Percentiles rank a stretch among this genome's conserved stretches.
These are phyloP conservation scores for Mycogone perniciosa DNA, from an alignment of 2,329 filamentous ascomycete species.

Conservation along the genomic window DNA sequence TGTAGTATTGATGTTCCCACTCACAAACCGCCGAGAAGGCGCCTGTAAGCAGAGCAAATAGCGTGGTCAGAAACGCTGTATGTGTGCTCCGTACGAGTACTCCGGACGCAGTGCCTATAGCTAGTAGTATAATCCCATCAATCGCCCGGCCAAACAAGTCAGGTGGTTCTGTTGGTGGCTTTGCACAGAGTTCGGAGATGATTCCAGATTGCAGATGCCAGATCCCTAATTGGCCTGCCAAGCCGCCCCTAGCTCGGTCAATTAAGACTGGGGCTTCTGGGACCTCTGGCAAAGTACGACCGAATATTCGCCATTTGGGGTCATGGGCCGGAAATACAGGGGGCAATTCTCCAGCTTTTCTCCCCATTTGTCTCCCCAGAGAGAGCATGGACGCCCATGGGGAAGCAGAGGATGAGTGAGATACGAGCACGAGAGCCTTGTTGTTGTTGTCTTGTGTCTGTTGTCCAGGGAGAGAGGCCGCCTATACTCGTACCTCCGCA, in stretches of 20 bases:
- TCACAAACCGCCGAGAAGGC: constrained; percentile 10
- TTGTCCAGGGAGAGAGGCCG: too few relatives aligned
- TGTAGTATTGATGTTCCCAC: not conserved
- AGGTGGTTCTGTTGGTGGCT: not conserved
- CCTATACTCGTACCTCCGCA: too few relatives aligned
- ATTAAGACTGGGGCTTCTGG: constrained; percentile 8
- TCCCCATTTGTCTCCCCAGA: constrained; percentile 7
- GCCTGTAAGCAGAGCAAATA: constrained; percentile 1
- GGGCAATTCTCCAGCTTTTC: constrained; percentile 8
- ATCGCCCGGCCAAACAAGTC: too few relatives aligned
- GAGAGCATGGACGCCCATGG: too few relatives aligned
- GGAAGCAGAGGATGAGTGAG: too few relatives aligned
- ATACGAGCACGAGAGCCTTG: too few relatives aligned
- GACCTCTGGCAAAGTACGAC: constrained; percentile 23
- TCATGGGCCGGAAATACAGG: constrained; percentile 10
- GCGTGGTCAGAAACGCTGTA: too few relatives aligned
- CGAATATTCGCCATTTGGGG: constrained; percentile 28
- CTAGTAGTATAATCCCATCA: too few relatives aligned
- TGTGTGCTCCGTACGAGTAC: too few relatives aligned
- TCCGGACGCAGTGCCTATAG: too few relatives aligned
- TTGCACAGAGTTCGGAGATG: constrained; percentile 4
- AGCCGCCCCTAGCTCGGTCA: constrained; percentile 17
- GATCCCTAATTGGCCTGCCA: constrained; percentile 10
- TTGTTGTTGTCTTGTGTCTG: too few relatives aligned
- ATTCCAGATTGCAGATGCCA: constrained; percentile 11